phyloP scores from a whole-genome alignment of 768 basidiomycete species.

The Boletus speciosus region DNA sequence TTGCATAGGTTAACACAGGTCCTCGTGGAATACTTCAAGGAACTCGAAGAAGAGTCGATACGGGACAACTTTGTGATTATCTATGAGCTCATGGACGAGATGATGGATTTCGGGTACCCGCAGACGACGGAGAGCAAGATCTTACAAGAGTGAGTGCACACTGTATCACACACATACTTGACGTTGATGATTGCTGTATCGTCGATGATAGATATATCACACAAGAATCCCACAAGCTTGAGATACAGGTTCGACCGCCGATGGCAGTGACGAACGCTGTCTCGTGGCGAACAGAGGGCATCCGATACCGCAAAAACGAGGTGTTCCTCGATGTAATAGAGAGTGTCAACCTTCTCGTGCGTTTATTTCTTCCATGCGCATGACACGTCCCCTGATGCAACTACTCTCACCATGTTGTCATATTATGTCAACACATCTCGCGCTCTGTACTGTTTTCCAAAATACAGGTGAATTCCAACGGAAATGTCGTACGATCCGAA shows the following conservation, averaged over 20 bases:
- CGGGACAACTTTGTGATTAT: constrained; percentile 99
- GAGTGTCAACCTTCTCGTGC: constrained; percentile 90
- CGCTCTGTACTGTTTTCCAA: neutral
- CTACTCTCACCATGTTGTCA: neutral
- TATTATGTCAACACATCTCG: neutral
- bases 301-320: constrained; percentile 97
- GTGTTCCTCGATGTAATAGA: constrained; percentile 99
- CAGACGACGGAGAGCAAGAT: constrained; percentile 99
- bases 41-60: constrained; percentile 98
- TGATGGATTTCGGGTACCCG: constrained; percentile 99
- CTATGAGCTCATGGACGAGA: constrained; percentile 97
- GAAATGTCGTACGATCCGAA: constrained; percentile 95
- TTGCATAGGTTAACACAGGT: constrained; percentile 91
- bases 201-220: constrained; percentile 77
- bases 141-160: constrained; percentile 74
- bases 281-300: constrained; percentile 97
- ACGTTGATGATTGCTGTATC: neutral
- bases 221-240: constrained; percentile 96
- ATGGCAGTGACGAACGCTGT: constrained; percentile 98
- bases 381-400: neutral
- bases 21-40: constrained; percentile 98
- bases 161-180: neutral
- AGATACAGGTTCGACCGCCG: constrained; percentile 87
- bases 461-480: constrained; percentile 87
- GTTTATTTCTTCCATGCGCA: constrained; percentile 26